Conservation (phyloP, 1,284 basidiomycete species). For the Testicularia cyperi region DNA sequence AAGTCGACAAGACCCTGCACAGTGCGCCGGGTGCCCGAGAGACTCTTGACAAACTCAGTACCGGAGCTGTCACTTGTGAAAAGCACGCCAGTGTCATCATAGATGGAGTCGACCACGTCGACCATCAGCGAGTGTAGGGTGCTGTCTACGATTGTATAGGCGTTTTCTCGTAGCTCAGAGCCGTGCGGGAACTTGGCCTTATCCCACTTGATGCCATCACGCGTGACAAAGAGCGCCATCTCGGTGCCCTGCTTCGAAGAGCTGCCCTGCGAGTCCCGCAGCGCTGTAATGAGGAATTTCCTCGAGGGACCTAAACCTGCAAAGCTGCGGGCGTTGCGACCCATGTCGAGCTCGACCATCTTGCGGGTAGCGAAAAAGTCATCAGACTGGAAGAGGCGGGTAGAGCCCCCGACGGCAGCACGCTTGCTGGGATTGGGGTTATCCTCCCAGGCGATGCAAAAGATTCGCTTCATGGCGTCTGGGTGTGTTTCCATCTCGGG, state of each 20-base stretch:
- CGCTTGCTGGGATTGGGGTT: slow-evolving; percentile 7
- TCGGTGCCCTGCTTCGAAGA: slow-evolving; percentile 28
- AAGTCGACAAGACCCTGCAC: slow-evolving; percentile 86
- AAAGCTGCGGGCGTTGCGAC: slow-evolving; percentile 50
- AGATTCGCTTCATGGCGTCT: slow-evolving; percentile 44
- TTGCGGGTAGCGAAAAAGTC: slow-evolving; percentile 50
- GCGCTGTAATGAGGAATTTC: slow-evolving; percentile 52
- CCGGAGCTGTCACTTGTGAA: slow-evolving; percentile 94
- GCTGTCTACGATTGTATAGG: slow-evolving; percentile 92
- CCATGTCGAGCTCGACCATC: slow-evolving; percentile 47
- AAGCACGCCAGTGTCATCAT: slow-evolving; percentile 77
- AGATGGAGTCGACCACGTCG: slow-evolving; percentile 68
- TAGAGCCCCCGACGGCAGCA: slow-evolving; percentile 2
- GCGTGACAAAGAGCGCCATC: slow-evolving; percentile 53
- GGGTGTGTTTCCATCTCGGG: slow-evolving; percentile 29
- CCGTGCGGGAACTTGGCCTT: slow-evolving; percentile 74
- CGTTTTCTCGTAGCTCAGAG: slow-evolving; percentile 78
- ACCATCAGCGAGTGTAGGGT: slow-evolving; percentile 89
- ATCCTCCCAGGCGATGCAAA: slow-evolving; percentile 57
- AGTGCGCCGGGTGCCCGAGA: slow-evolving; percentile 88
- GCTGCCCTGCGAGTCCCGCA: slow-evolving; percentile 41
- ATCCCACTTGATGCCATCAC: slow-evolving; percentile 49
- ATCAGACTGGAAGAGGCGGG: slow-evolving; percentile 47
- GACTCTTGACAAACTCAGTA: slow-evolving; percentile 87
- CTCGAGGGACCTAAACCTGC: slow-evolving; percentile 50